A percentile compares a stretch with the other conserved stretches of the same genome.
Conservation (phyloP, 78 protist species). For the Monosiga brevicollis region DNA sequence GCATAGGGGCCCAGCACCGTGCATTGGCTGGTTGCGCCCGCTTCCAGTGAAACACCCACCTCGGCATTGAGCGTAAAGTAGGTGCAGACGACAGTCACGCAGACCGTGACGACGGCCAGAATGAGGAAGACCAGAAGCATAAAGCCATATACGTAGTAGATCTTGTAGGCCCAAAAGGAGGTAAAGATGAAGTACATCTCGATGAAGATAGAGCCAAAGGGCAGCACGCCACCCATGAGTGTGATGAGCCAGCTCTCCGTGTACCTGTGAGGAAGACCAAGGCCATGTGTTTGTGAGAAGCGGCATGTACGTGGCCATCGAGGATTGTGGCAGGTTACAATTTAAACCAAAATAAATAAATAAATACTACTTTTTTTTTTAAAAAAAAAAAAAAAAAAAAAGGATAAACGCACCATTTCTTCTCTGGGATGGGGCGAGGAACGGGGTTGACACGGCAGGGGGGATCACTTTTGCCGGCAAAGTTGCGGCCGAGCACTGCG, state of each 20-base stretch:
- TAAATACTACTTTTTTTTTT: too few species aligned
- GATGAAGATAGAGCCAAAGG: slow-evolving; percentile 83
- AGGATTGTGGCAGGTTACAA: too few species aligned
- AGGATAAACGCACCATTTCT: slow-evolving; percentile 32
- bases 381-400: too few species aligned
- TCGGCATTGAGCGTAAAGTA: slow-evolving; percentile 79
- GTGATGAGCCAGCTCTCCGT: slow-evolving; percentile 12
- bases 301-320: background rate
- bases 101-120: slow-evolving; percentile 61
- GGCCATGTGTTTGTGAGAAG: too few species aligned
- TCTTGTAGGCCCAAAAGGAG: slow-evolving; percentile 88
- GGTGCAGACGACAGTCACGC: slow-evolving; percentile 58
- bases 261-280: slow-evolving; percentile 30
- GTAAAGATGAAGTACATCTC: slow-evolving; percentile 88
- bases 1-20: background rate
- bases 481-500: slow-evolving; percentile 62
- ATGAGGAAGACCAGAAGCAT: slow-evolving; percentile 61
- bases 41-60: slow-evolving; percentile 42
- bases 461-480: background rate
- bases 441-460: slow-evolving; percentile 47
- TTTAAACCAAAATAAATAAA: too few species aligned
- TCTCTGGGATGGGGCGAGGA: slow-evolving; percentile 71
- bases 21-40: background rate
- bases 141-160: slow-evolving; percentile 87
- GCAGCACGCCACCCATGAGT: slow-evolving; percentile 66